Conservation (phyloP, 1,284 basidiomycete species). For the Trichosporon ovoides region DNA sequence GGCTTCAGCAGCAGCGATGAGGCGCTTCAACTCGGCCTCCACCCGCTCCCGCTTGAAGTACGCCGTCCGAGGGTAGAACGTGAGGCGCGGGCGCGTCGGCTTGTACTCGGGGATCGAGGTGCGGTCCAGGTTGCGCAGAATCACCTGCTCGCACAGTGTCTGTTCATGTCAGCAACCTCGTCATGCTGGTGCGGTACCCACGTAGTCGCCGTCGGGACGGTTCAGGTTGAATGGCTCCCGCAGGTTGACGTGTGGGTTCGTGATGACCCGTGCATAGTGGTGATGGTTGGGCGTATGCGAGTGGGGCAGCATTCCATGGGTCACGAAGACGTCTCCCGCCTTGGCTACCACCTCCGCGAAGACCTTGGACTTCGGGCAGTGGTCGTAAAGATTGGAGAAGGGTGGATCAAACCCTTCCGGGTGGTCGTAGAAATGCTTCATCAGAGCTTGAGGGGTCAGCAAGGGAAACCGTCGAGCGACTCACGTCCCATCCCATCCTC, state of each 20-base stretch:
- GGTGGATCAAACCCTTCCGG: conserved; percentile 34
- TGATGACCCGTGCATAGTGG: conserved; percentile 33
- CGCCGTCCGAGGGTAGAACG: conserved; percentile 29
- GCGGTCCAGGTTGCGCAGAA: conserved; percentile 29
- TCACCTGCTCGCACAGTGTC: conserved; percentile 35
- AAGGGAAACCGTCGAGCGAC: too few species aligned
- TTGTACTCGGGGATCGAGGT: conserved; percentile 28
- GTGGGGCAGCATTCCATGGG: conserved; percentile 34
- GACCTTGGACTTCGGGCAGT: conserved; percentile 17
- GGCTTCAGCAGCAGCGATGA: conserved; percentile 24
- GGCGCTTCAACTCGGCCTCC: conserved; percentile 23
- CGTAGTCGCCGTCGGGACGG: conserved; percentile 29
- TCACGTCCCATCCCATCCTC: conserved; percentile 26
- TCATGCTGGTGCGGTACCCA: too few species aligned
- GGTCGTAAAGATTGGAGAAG: conserved; percentile 16
- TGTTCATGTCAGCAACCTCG: too few species aligned
- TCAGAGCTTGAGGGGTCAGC: conserved; percentile 3
- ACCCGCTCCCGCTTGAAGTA: conserved; percentile 28
- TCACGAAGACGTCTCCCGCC: conserved; percentile 31
- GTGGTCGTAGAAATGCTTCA: conserved; percentile 25
- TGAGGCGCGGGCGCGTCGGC: conserved; percentile 24
- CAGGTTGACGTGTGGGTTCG: conserved; percentile 35
- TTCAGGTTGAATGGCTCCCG: conserved; percentile 32
- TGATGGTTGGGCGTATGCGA: conserved; percentile 28
- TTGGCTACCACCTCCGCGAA: conserved; percentile 24